Conservation (phyloP, 148 eudicot genomes). For the Talinum fruticosum region DNA sequence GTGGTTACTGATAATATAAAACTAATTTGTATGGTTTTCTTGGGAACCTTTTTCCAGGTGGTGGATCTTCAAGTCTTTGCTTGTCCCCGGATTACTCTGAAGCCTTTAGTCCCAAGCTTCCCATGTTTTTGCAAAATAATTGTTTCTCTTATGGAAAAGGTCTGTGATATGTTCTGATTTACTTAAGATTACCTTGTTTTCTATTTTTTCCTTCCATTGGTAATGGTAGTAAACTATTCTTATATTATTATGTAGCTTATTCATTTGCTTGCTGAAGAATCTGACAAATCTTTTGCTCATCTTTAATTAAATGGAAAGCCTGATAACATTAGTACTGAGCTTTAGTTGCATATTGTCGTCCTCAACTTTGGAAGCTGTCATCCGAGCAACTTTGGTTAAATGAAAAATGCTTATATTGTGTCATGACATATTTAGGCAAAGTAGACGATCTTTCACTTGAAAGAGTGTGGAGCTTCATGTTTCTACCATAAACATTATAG, state of each 20-base stretch:
- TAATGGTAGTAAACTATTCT: not conserved
- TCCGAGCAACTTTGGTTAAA: not conserved
- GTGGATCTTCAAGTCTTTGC: conserved; percentile 92
- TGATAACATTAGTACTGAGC: not conserved
- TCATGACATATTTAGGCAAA: too few species aligned
- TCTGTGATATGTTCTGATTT: conserved; percentile 8
- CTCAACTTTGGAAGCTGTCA: not conserved
- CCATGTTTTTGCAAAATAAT: conserved; percentile 85
- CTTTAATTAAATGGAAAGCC: not conserved
- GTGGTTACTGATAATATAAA: not conserved
- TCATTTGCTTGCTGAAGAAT: not conserved
- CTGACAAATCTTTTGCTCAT: not conserved
- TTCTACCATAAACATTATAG: not conserved
- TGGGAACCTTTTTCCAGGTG: conserved; percentile 42
- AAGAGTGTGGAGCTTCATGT: not conserved
- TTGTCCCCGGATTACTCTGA: conserved; percentile 76
- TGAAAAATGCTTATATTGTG: too few species aligned
- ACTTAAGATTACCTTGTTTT: not conserved
- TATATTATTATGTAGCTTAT: not conserved
- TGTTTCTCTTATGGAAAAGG: conserved; percentile 96
- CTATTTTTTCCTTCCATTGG: not conserved
- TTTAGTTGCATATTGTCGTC: not conserved
- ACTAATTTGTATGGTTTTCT: not conserved
- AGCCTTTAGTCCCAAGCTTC: conserved; percentile 94
- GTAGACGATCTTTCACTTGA: not conserved